Base-by-base conservation (phyloP, 805 yeast species). In the Cyberlindnera maritima region DNA sequence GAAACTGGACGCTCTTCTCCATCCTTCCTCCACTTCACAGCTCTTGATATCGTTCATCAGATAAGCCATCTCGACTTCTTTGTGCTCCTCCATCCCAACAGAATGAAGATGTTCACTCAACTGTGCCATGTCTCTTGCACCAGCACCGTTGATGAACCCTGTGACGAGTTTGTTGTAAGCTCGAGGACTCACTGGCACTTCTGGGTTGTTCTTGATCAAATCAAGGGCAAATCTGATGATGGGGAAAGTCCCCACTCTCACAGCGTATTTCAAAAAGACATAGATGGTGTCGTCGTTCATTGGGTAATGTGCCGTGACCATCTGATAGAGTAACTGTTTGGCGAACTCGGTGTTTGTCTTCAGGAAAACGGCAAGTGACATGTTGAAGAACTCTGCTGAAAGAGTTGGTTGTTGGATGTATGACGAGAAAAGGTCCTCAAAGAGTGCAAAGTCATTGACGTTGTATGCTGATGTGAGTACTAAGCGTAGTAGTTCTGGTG, bases 261-360 rank as follows among this genome's bases (percentile, higher is more conserved):
- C 46, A 4, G 61, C 53, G 14, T 47, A 46, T 32, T 38, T 47
- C 21, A 60, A 26, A 31, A 56, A 58, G 14, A 41, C 49, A 39
- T 53, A 50, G 1, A 60, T 20, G 2, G 63, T 57, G 19, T 46
- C 34, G 2, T 49, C 45, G 41, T 56, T 53, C 43, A 59, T 56
- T 12, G 64, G 63, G 42, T 53, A 52, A 20, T 58, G 53, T 1
- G 57, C 49, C 9, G 48, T 46, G 4, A 58, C 53, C 62, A 61
- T 58, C 35, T 61, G 63, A 33, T 57, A 54, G 1, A 61, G 44
- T 1, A 61, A 46, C 23, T 59, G 65, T 43, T 59, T 58, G 15
- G 65, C 59, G 17, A 58, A 44, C 33, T 58, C 63, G 2, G 60
- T 48, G 37, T 58, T 50, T 7, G 51, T 49, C 38, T 44, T 56